Base-by-base conservation (phyloP, 129 eudicot genomes). In the Pulicaria dysenterica region DNA sequence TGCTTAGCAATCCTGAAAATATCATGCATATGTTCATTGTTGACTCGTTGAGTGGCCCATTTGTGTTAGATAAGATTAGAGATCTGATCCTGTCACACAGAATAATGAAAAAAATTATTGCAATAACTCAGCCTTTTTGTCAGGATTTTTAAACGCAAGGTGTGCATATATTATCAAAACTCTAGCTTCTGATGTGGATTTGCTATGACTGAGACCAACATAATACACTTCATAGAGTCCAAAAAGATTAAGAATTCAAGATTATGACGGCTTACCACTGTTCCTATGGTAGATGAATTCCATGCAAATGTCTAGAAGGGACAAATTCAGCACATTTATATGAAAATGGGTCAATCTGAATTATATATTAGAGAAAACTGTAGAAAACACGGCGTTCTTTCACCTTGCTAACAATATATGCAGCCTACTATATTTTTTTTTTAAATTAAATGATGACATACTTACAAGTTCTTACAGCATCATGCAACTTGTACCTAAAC, bases 111-210 rank as follows among this genome's bases (percentile, higher is more conserved):
- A 15, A 15, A 11, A 58, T 8, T 14, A 77, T 53, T 8, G 51
- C 59, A 51, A 72, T 61, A 70, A 31, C 58, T 15, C 47, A 3
- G 39, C 48, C 69, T 46, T 55, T 58, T 69, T 46, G 16, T 66
- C 74, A 73, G 58, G 75, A 73, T 79, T 68, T 58, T 64, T 47
- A 60, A 57, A 58, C 47, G 43, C 24, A 51, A 40, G 24, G 58
- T 69, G 68, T 48, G 67, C 36, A 46, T 72, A 46, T 37, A 15
- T 57, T 24, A 53, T 72, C 17, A 71, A 57, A 56, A 64, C 56
- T 65, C 31, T 67, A 47, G 63, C 68, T 47, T 50, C 56, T 8
- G 8, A 37, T 10, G 68, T 63, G 61, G 50, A 17, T 50, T 34
- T 78, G 45, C 38, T 58, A 58, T 53, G 19, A 50, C 31, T 13